Evolutionary conservation across 1,139 yeast genomes (phyloP).

Genomic region (Candida mesenterica): DNA sequence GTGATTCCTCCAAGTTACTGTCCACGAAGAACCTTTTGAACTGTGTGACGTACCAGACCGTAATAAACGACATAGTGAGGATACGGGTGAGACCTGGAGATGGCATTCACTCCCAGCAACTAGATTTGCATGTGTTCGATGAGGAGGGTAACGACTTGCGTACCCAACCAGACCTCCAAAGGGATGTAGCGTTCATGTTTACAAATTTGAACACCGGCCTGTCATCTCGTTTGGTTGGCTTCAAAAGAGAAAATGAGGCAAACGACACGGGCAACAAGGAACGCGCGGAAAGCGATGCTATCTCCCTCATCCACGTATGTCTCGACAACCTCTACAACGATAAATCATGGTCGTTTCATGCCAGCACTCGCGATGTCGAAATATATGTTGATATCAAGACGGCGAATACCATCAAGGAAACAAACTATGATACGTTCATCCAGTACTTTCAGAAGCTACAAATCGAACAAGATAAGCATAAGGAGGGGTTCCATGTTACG

Average conservation of each 20-base stretch:
- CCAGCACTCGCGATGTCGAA: constrained; percentile 32
- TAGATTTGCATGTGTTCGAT: constrained; percentile 40
- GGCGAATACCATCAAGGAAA: constrained; percentile 29
- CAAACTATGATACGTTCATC: constrained; percentile 38
- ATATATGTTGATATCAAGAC: constrained; percentile 36
- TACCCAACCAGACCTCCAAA: constrained; percentile 27
- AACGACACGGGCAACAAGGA: not conserved
- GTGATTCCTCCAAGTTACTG: constrained; percentile 27
- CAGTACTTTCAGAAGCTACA: constrained; percentile 31
- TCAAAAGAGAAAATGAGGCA: not conserved
- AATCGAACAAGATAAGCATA: constrained; percentile 10
- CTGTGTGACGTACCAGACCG: constrained; percentile 42
- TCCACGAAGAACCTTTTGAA: constrained; percentile 28
- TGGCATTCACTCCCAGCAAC: constrained; percentile 30
- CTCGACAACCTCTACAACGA: constrained; percentile 45
- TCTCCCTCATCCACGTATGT: constrained; percentile 36
- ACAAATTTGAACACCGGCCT: constrained; percentile 33
- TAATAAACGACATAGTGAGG: constrained; percentile 37
- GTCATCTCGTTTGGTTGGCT: not conserved
- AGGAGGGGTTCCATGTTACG: constrained; percentile 19
- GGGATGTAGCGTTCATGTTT: constrained; percentile 34
- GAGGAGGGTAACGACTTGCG: constrained; percentile 36
- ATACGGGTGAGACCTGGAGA: constrained; percentile 33
- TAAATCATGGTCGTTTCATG: constrained; percentile 44
- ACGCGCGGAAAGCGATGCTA: not conserved